phyloP scores from a whole-genome alignment of 768 basidiomycete species.

The Panus rudis region DNA sequence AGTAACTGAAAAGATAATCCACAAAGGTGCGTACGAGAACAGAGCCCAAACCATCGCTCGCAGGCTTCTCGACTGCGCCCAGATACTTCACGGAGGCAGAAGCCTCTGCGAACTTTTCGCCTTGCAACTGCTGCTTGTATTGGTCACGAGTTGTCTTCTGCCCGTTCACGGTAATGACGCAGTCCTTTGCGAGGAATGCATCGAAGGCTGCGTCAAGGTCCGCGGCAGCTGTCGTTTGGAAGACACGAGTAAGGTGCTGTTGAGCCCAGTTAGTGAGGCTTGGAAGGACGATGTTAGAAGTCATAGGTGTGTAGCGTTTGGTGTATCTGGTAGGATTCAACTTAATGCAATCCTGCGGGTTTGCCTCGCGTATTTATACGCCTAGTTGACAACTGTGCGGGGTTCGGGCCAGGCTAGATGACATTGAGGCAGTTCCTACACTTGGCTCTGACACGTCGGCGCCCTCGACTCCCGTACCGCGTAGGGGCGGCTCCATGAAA shows the following conservation, averaged over 20 bases:
- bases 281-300: conserved; percentile 28
- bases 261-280: conserved; percentile 37
- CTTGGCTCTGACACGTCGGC: too few species aligned
- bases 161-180: conserved; percentile 36
- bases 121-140: conserved; percentile 32
- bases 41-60: neutral
- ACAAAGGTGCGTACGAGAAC: neutral
- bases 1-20: too few species aligned
- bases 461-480: too few species aligned
- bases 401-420: too few species aligned
- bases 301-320: conserved; percentile 14
- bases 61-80: conserved; percentile 5
- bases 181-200: conserved; percentile 30
- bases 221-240: conserved; percentile 29
- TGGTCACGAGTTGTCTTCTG: conserved; percentile 28
- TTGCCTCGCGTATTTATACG: too few species aligned
- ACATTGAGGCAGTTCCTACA: too few species aligned
- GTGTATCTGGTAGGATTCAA: too few species aligned
- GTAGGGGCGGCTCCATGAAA: too few species aligned
- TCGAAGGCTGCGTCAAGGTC: conserved; percentile 35
- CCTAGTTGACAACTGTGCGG: too few species aligned
- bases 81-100: conserved; percentile 3
- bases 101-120: conserved; percentile 3
- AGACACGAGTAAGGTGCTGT: conserved; percentile 30
- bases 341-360: too few species aligned